phyloP scores from a whole-genome alignment of 371 early-diverging fungal genomes.

The Syncephalis plumigaleata region DNA sequence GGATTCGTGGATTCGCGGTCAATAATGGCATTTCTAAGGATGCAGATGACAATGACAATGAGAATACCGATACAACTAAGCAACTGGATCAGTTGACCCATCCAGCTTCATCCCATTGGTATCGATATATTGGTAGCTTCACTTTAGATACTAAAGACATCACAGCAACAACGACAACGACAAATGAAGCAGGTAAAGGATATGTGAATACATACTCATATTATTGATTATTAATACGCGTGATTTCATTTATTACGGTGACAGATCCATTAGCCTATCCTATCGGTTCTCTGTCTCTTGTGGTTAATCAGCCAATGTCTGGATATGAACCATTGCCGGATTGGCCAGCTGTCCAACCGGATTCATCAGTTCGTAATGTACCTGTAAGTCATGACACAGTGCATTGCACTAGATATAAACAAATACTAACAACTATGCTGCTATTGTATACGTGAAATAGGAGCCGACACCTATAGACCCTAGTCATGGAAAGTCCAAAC shows the following conservation, averaged over 20 bases:
- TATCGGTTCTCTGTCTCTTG: slow-evolving; percentile 66
- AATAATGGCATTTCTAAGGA: slow-evolving; percentile 9
- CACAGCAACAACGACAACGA: not conserved
- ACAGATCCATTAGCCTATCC: too few relatives aligned
- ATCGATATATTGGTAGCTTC: slow-evolving; percentile 1
- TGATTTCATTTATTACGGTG: too few relatives aligned
- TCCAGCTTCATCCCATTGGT: slow-evolving; percentile 3
- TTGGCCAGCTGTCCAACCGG: slow-evolving; percentile 59
- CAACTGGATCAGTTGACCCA: not conserved
- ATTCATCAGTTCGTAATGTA: slow-evolving; percentile 39
- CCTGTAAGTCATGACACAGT: too few relatives aligned
- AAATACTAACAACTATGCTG: too few relatives aligned
- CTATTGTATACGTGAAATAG: too few relatives aligned
- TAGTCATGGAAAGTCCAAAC: too few relatives aligned
- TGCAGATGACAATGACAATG: slow-evolving; percentile 1
- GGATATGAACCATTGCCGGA: slow-evolving; percentile 71
- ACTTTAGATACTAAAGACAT: not conserved
- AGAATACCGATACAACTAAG: slow-evolving; percentile 1
- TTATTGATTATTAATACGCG: too few relatives aligned
- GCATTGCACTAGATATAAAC: too few relatives aligned
- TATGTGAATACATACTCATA: too few relatives aligned
- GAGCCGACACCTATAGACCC: too few relatives aligned
- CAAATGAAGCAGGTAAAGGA: too few relatives aligned
- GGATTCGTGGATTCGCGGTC: slow-evolving; percentile 38
- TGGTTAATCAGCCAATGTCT: slow-evolving; percentile 41